Conservation (phyloP, 83 land plant genomes). For the Picea abies region DNA sequence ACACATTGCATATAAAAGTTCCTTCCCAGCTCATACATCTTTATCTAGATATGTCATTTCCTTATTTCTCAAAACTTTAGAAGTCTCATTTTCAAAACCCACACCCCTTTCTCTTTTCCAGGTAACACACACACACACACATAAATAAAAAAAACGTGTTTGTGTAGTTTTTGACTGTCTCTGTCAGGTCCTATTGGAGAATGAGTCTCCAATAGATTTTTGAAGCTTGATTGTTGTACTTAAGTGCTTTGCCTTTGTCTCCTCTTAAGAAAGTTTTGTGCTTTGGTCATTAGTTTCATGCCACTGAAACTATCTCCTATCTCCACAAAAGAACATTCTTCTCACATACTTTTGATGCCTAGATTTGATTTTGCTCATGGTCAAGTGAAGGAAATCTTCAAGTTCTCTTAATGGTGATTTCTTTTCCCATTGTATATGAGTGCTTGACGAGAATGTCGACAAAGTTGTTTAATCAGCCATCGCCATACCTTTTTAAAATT, state of each 20-base stretch:
- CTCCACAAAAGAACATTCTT: neutral
- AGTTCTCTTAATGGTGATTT: neutral
- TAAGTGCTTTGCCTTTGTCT: neutral
- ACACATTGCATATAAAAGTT: no score
- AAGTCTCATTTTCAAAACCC: no score
- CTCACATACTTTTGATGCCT: neutral
- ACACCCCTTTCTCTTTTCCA: no score
- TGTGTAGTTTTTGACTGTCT: neutral
- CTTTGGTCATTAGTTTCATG: constrained; percentile 3
- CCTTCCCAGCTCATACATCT: no score
- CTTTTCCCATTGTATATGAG: no score
- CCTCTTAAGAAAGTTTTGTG: neutral
- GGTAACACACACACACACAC: neutral
- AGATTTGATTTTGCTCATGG: neutral
- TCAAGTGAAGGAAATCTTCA: neutral
- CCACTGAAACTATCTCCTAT: neutral
- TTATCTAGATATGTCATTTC: no score
- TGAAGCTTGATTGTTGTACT: neutral
- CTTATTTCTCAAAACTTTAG: no score
- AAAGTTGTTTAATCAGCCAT: neutral
- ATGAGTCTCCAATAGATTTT: neutral
- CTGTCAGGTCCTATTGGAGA: neutral
- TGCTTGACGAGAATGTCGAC: no score
- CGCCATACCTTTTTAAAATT: neutral
- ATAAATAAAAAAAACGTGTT: neutral